These are phyloP conservation scores for Phytophthora pini DNA, from an alignment of 352 stramenopile species.

Conservation along the genomic window DNA sequence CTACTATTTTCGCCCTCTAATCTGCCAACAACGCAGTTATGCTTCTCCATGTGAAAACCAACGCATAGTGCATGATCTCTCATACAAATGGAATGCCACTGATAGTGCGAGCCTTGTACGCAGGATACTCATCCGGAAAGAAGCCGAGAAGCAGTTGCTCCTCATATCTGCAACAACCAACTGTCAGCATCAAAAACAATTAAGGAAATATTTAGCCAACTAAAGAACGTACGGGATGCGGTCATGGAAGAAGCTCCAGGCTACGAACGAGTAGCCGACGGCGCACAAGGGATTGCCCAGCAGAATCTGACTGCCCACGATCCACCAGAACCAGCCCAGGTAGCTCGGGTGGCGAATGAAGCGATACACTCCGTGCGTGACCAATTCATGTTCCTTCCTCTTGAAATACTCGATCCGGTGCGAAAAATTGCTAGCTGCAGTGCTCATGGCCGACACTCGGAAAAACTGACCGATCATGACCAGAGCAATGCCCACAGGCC, in stretches of 20 bases:
- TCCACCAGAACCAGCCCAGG: constrained; percentile 97
- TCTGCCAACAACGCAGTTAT: constrained; percentile 1
- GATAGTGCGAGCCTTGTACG: constrained; percentile 88
- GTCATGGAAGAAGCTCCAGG: constrained; percentile 95
- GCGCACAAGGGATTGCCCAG: constrained; percentile 92
- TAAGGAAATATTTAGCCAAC: no score
- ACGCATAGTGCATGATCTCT: constrained; percentile 11
- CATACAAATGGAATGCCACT: constrained; percentile 95
- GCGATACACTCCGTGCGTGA: constrained; percentile 94
- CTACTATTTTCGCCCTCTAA: constrained; percentile 9
- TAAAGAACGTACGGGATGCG: constrained; percentile 88
- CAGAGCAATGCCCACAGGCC: constrained; percentile 66
- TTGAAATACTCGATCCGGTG: constrained; percentile 96
- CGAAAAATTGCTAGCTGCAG: constrained; percentile 95
- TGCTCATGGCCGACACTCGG: constrained; percentile 93
- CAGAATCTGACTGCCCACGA: constrained; percentile 94
- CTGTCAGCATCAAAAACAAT: no score
- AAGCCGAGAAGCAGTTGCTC: constrained; percentile 91
- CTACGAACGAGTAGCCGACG: constrained; percentile 87
- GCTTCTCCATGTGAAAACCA: no score
- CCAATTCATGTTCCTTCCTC: constrained; percentile 93
- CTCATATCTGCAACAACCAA: constrained; percentile 77
- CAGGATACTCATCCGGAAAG: constrained; percentile 93
- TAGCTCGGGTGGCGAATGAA: constrained; percentile 96
- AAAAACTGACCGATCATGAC: constrained; percentile 89